Conservation (phyloP, 495 filamentous ascomycete species). For the Neurospora intermedia region DNA sequence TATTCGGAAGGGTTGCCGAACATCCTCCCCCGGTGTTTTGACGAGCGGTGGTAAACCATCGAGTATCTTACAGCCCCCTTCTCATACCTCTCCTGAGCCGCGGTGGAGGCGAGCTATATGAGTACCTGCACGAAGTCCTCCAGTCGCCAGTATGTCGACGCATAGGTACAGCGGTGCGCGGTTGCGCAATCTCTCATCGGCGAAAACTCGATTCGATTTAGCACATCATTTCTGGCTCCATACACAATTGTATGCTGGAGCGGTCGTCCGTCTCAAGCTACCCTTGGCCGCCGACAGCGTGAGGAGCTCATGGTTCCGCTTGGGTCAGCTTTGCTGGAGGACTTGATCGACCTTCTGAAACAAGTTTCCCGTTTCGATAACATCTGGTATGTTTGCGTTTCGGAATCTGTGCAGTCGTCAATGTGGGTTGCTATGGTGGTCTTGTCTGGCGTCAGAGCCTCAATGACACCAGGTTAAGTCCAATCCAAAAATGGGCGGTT, state of each 20-base stretch:
- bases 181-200: background rate
- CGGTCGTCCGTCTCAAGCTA: background rate
- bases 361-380: background rate
- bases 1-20: background rate
- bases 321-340: background rate
- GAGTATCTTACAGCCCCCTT: background rate
- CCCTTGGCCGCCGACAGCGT: background rate
- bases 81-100: background rate
- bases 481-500: background rate
- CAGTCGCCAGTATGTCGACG: background rate
- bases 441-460: background rate
- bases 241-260: background rate
- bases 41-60: background rate
- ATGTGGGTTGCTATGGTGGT: background rate
- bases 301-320: background rate
- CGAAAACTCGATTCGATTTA: background rate
- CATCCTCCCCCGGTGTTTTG: background rate
- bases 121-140: background rate
- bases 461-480: background rate
- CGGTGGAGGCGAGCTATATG: background rate
- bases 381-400: background rate
- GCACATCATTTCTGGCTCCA: background rate
- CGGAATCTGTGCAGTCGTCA: background rate
- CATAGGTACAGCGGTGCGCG: background rate
- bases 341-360: background rate